These are phyloP conservation scores for Vaucheria bursata DNA, from an alignment of 352 stramenopile genomes.

Conservation along the genomic window DNA sequence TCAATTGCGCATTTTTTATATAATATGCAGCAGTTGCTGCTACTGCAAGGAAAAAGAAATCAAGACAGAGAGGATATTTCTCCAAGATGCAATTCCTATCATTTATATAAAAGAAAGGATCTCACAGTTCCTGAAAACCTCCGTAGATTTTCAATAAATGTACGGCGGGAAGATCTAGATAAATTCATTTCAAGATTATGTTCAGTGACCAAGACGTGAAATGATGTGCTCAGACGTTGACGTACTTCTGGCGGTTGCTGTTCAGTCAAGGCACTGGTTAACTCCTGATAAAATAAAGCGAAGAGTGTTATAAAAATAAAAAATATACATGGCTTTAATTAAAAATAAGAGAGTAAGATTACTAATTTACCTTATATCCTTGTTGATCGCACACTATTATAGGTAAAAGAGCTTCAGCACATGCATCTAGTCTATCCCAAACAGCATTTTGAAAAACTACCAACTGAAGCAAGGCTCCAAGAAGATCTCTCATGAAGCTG, in stretches of 20 bases:
- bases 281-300: not conserved
- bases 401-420: slow-evolving; percentile 33
- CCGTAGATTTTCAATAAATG: slow-evolving; percentile 1
- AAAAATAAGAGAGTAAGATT: not conserved
- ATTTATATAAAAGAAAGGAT: not conserved
- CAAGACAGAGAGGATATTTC: too few relatives aligned
- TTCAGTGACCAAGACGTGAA: not conserved
- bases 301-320: not conserved
- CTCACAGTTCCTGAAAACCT: not conserved
- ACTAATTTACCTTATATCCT: not conserved
- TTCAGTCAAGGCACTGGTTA: not conserved
- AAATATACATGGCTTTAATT: not conserved
- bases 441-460: slow-evolving; percentile 35
- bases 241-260: not conserved
- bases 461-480: slow-evolving; percentile 19
- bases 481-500: not conserved
- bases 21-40: too few relatives aligned
- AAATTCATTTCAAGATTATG: not conserved
- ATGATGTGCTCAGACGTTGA: not conserved
- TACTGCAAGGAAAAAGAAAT: too few relatives aligned
- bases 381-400: slow-evolving; percentile 43
- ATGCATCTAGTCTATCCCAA: slow-evolving; percentile 46
- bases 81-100: too few relatives aligned
- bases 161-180: not conserved
- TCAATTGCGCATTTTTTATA: too few relatives aligned